Base-by-base conservation (phyloP, 228 moss, liverwort and hornwort species). In the Sphagnum fallax region DNA sequence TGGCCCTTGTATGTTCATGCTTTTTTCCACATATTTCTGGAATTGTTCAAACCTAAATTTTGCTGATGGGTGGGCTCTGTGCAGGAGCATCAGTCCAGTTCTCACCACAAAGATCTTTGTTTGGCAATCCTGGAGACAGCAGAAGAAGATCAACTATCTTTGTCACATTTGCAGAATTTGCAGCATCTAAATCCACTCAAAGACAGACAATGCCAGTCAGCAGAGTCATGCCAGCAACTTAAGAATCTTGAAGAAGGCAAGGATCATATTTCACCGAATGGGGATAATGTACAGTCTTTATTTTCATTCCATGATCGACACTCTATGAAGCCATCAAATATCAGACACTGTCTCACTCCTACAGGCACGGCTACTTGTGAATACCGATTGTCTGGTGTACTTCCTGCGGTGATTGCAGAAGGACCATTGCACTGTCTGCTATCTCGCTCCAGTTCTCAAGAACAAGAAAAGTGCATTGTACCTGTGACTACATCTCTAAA, bases 231-330 rank as follows among this genome's bases (percentile, higher is more conserved):
- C 47, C 79, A 72, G 85, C 74, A 77, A 32, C 74, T 74, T 49
- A 84, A 84, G 16, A 74, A 71, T 67, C 52, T 82, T 51, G 77
- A 82, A 51, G 81, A 78, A 72, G 82, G 79, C 74, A 79, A 85
- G 12, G 70, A 79, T 72, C 79, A 81, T 78, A 75, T 77, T 62
- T 79, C 82, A 52, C 75, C 76, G 8, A 69, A 81, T 55, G 84
- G 81, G 47, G 74, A 81, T 69, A 79, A 82, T 61, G 62, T 75
- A 52, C 72, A 72, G 72, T 76, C 85, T 63, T 79, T 82, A 77
- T 76, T 84, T 11, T 80, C 80, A 48, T 67, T 75, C 65, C 65
- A 68, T 14, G 70, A 73, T 67, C 70, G 62, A 32, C 72, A 73
- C 10, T 79, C 77, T 72, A 69, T 32, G 32, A 32, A 32, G 32